A percentile compares a stretch with the other conserved stretches of the same genome.
Conservation (phyloP, 192 early-diverging fungal genomes). For the Coemansia sp. region DNA sequence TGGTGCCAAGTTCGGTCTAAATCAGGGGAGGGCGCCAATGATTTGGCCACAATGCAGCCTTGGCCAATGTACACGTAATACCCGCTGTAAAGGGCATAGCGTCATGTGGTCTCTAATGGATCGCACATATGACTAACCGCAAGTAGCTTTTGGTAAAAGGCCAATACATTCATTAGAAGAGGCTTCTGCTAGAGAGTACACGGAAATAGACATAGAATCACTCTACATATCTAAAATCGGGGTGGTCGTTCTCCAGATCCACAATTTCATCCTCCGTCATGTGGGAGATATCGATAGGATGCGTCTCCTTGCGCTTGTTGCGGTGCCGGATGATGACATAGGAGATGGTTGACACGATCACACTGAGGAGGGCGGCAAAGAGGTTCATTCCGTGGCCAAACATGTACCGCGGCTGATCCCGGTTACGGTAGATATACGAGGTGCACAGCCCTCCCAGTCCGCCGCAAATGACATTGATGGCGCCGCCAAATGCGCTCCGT, state of each 20-base stretch:
- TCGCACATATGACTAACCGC: too few species aligned
- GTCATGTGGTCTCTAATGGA: too few species aligned
- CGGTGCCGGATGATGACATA: conserved; percentile 14
- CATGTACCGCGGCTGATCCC: conserved; percentile 37
- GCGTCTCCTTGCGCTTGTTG: conserved; percentile 25
- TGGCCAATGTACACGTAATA: too few species aligned
- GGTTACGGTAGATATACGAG: conserved; percentile 40
- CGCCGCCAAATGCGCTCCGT: conserved; percentile 23
- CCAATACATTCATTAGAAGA: too few species aligned
- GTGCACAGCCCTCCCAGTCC: conserved; percentile 37
- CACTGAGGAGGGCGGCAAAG: conserved; percentile 27
- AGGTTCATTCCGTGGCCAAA: conserved; percentile 46
- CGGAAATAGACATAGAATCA: neutral
- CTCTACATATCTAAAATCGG: conserved; percentile 21
- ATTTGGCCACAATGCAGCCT: too few species aligned
- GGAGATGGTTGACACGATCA: conserved; percentile 16
- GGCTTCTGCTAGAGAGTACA: too few species aligned
- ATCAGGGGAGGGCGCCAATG: too few species aligned
- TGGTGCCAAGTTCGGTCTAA: too few species aligned
- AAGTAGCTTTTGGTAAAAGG: too few species aligned
- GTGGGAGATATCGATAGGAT: conserved; percentile 29
- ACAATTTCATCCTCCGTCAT: conserved; percentile 27
- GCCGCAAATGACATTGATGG: conserved; percentile 37
- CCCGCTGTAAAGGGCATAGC: too few species aligned
- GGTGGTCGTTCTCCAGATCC: conserved; percentile 38